Conservation (phyloP, 495 filamentous ascomycete species). For the Astrocystis sublimbata region DNA sequence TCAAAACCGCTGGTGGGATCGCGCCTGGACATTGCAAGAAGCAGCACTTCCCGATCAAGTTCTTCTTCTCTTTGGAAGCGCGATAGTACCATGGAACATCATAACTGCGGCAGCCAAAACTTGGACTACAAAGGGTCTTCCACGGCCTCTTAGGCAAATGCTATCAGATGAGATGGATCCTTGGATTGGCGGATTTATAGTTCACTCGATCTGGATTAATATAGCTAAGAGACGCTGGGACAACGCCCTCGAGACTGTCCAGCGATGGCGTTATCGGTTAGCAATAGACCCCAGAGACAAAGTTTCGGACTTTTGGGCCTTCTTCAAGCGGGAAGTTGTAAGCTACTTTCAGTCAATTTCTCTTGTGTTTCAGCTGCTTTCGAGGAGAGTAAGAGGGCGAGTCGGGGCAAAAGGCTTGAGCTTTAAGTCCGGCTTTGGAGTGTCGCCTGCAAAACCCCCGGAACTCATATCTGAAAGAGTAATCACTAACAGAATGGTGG, state of each 20-base stretch:
- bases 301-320: neutral
- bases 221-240: neutral
- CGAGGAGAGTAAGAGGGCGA: no score
- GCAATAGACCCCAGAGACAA: neutral
- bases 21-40: conserved; percentile 1
- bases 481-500: neutral
- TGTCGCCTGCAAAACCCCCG: neutral
- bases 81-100: neutral
- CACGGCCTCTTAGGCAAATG: neutral
- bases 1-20: neutral
- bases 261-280: neutral
- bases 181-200: neutral
- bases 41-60: neutral
- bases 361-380: no score
- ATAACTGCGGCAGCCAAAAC: neutral
- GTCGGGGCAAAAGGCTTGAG: neutral
- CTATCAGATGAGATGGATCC: neutral
- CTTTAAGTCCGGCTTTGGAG: neutral
- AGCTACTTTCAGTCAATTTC: neutral
- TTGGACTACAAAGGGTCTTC: neutral
- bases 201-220: neutral
- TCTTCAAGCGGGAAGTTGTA: neutral
- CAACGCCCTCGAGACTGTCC: neutral
- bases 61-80: neutral
- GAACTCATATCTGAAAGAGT: neutral